Base-by-base conservation (phyloP, 2,329 filamentous ascomycete species). In the Rhinocladiella mackenziei region DNA sequence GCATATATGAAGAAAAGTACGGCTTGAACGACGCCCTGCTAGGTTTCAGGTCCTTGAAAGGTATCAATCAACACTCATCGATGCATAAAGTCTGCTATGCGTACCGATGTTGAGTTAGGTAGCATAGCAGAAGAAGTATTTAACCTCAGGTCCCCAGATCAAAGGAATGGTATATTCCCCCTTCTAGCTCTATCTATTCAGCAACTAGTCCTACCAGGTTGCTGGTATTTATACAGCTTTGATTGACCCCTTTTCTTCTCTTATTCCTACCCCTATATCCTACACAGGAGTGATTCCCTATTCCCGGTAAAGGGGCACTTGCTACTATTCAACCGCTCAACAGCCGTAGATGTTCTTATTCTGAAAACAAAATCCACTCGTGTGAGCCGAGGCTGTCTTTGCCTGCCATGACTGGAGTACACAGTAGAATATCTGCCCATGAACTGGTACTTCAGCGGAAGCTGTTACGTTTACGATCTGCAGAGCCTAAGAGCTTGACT, bases 351-450 rank as follows among this genome's bases (percentile, higher is more conserved):
- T 10, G 33, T 36, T 22, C 15, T 36, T 13, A 22, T 36, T 11
- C 11, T 36, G 33, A 36, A 36, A 18, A 36, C 33, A 8, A 36
- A 36, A 22, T 36, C 33, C 22, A 36, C 33, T 19, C 22, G 33
- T 22, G 33, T 36, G 19, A 5, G 33, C 33, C 15, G 11, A n/a
- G 14, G 11, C 15, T 19, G 19, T 11, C 3, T 36, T 6, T 13
- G 14, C 15, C 19, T 19, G 19, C 11, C 5, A 20, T 4, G 5
- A 18, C 33, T 38, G 14, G 13, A 4, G 14, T n/a, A n/a, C n/a
- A n/a, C n/a, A n/a, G n/a, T n/a, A n/a, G n/a, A 15, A 15, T 35
- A 18, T 38, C 15, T 38, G 4, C 7, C 6, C 8, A 19, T 13
- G 3, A 22, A 5, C 3, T n/a, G 15, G n/a, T 18, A 17, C 18